Evolutionary conservation across 805 yeast genomes (phyloP), one percentile per base, ranked within the genome.

Genomic region (Barnettozyma sucrosica): DNA sequence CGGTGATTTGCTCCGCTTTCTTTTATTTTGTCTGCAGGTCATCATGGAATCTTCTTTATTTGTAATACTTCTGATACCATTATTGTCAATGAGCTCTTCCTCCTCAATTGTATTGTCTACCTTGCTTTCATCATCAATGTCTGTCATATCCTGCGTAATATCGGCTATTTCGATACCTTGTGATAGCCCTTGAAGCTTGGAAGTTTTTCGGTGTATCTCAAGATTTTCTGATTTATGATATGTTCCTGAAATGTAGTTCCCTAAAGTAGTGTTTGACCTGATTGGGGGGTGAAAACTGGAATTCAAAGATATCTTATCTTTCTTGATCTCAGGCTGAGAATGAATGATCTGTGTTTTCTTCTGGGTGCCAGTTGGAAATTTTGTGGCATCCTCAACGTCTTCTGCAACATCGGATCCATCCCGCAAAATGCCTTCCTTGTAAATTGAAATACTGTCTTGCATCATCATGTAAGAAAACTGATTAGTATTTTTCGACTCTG

Each of bases 121-220:
- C 25, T 50, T 52, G 26, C 51, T 54, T 19, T 57, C 60, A 41
- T 61, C 63, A 34, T 61, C 65, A 36, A 61, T 52, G 34, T 62
- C 64, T 4, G 63, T 57, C 2, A 62, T 28, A 1, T 62, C 65
- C 38, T 62, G 64, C 10, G 66, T 57, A 18, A 62, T 41, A 38
- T 62, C 51, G 2, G 9, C 33, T 5, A 18, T 16, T 16, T 39
- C 42, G 24, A 8, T 16, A 3, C 4, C 42, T n/a, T 26, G 42
- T 7, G 24, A 37, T 6, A 7, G 14, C 5, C 26, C 40, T 21
- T 37, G 11, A 3, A 9, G 2, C 14, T 18, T 21, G 7, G 26
- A 21, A 4, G 26, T 14, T 21, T 21, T 20, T 3, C 21, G n/a
- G 23, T 5, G 6, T n/a, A 9, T 36, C 16, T 36, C 6, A 14